A percentile compares a stretch with the other conserved stretches of the same genome.
phyloP scores from a whole-genome alignment of 2,329 filamentous ascomycete genomes.

The Botryotinia globosa region DNA sequence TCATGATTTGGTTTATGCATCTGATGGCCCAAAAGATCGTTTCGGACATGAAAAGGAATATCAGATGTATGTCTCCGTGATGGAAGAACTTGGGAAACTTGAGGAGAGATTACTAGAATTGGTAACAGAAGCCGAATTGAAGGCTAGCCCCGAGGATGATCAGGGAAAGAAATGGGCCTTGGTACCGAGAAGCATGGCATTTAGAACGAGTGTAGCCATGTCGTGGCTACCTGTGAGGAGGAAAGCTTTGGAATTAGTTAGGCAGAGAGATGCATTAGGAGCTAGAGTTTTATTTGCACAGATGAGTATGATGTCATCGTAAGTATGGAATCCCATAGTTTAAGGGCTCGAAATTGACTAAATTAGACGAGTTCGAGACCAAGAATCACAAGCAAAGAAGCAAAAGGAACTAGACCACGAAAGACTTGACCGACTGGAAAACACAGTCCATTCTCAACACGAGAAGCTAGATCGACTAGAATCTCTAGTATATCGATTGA shows the following conservation, averaged over 20 bases:
- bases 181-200: conserved; percentile 42
- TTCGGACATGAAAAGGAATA: conserved; percentile 40
- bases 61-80: conserved; percentile 49
- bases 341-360: background rate
- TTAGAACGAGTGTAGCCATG: conserved; percentile 44
- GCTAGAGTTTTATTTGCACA: conserved; percentile 48
- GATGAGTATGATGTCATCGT: conserved; percentile 49
- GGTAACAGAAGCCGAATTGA: conserved; percentile 44
- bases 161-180: conserved; percentile 40
- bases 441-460: conserved; percentile 27
- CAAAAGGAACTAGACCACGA: conserved; percentile 28
- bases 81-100: conserved; percentile 47
- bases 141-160: conserved; percentile 25
- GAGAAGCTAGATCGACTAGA: conserved; percentile 32
- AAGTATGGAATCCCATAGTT: conserved; percentile 23
- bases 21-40: background rate
- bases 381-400: conserved; percentile 27
- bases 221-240: conserved; percentile 46
- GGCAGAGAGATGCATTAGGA: conserved; percentile 47
- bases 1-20: conserved; percentile 42
- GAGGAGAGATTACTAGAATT: conserved; percentile 47
- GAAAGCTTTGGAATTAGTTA: conserved; percentile 47
- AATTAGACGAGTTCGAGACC: conserved; percentile 31
- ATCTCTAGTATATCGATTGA: conserved; percentile 28
- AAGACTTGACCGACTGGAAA: conserved; percentile 29